Percentiles rank a stretch among this genome's conserved stretches.
Evolutionary conservation across 768 basidiomycete genomes (phyloP).

Genomic region (Polyporus arcularius): DNA sequence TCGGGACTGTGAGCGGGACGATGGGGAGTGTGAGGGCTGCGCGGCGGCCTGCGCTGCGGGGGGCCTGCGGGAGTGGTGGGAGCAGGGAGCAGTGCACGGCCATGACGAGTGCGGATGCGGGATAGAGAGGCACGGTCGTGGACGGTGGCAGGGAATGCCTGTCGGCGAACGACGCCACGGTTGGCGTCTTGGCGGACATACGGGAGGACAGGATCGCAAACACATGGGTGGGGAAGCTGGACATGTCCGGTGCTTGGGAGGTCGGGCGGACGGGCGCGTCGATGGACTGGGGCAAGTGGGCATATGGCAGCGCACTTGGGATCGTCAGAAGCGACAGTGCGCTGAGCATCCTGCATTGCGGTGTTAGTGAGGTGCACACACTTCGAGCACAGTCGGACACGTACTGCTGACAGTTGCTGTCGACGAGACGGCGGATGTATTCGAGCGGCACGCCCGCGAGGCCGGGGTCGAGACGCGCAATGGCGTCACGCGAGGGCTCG

Average conservation of each 20-base stretch:
- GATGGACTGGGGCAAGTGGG: constrained; percentile 27
- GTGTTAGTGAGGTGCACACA: not conserved
- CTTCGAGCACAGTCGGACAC: not conserved
- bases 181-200: constrained; percentile 30
- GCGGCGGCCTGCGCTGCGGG: constrained; percentile 30
- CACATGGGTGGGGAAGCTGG: constrained; percentile 27
- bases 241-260: constrained; percentile 19
- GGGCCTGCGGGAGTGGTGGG: constrained; percentile 49
- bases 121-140: constrained; percentile 48
- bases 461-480: constrained; percentile 55
- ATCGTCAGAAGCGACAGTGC: constrained; percentile 28
- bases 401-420: constrained; percentile 29
- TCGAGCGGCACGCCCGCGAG: constrained; percentile 61
- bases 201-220: constrained; percentile 42
- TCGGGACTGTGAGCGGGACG: constrained; percentile 61
- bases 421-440: constrained; percentile 51
- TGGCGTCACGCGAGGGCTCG: constrained; percentile 60
- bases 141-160: constrained; percentile 26
- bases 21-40: constrained; percentile 51
- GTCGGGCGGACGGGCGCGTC: constrained; percentile 30
- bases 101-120: constrained; percentile 70
- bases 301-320: constrained; percentile 28
- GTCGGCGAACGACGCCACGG: constrained; percentile 28
- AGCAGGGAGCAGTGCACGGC: constrained; percentile 69
- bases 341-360: constrained; percentile 23